Conservation (phyloP, 768 basidiomycete genomes). For the Leccinum longicurvipes region DNA sequence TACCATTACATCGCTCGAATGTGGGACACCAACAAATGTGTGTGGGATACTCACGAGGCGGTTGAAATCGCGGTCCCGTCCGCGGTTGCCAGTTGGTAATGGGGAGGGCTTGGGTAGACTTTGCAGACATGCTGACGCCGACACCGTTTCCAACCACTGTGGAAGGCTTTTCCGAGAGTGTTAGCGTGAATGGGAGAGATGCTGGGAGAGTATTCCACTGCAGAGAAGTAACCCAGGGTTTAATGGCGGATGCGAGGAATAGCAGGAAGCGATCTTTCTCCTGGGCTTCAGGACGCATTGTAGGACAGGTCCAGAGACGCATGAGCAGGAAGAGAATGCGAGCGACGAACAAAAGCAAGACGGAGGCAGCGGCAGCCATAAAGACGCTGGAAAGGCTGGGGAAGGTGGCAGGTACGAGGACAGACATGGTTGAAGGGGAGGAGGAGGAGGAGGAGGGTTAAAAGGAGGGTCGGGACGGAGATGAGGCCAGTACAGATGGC, state of each 20-base stretch:
- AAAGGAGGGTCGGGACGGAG: conserved; percentile 20
- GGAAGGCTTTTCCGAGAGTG: conserved; percentile 20
- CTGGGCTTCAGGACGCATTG: conserved; percentile 4
- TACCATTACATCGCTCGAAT: conserved; percentile 11
- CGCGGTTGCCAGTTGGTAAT: conserved; percentile 23
- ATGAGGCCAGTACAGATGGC: conserved; percentile 21
- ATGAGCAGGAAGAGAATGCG: conserved; percentile 27
- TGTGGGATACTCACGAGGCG: conserved; percentile 27
- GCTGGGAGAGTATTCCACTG: conserved; percentile 27
- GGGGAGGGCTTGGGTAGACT: conserved; percentile 14
- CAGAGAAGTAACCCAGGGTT: conserved; percentile 19
- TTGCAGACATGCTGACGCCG: conserved; percentile 5
- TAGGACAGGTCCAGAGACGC: conserved; percentile 27
- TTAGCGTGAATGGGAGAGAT: conserved; percentile 27
- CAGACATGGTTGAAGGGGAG: conserved; percentile 22
- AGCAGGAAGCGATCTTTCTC: conserved; percentile 15
- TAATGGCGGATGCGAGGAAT: not conserved
- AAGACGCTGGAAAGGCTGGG: conserved; percentile 29
- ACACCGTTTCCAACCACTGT: conserved; percentile 7
- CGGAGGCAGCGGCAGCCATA: conserved; percentile 30
- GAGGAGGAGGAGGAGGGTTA: conserved; percentile 11
- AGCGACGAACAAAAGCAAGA: conserved; percentile 29
- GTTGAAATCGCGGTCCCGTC: conserved; percentile 27
- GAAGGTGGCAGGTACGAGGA: conserved; percentile 30
- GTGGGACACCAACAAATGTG: not conserved